Base-by-base conservation (phyloP, 306 rosid species). In the Prunus campanulata region DNA sequence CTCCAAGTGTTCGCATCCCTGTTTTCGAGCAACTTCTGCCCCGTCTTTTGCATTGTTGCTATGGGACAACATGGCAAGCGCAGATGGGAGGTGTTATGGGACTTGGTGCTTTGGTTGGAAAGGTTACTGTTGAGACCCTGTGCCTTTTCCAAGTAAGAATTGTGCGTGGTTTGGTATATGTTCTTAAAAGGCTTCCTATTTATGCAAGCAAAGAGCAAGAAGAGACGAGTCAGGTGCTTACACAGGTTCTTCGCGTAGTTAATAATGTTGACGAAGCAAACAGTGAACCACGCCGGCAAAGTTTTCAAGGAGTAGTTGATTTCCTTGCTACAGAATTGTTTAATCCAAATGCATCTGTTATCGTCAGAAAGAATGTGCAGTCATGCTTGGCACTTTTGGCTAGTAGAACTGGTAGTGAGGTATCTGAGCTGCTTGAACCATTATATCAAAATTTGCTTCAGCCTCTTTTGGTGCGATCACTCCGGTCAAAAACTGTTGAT, bases 31-130 rank as follows among this genome's bases (percentile, higher is more conserved):
- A 92, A 83, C 91, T 96, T 51, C 83, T 96, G 83, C 93, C 99
- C 69, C 99, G 97, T 27, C 96, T 96, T 80, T 88, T 96, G 84
- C 99, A 96, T 77, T 96, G 97, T 86, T 96, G 99, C 84, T 96
- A 92, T 80, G 99, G 98, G 51, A 91, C 88, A 78, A 88, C 92
- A 22, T 96, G 99, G 97, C 99, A 96, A 88, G 93, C 97, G 18
- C 99, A 92, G 77, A 91, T 96, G 87, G 99, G 99, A 52, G 99
- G 99, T 39, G 98, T 96, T 71, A 88, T 92, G 90, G 99, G 99
- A 78, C 93, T 96, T 70, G 98, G 99, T 81, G 99, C 98, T 57
- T 80, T 96, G 84, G 98, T 96, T 76, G 99, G 98, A 76, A 96
- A 92, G 88, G 99, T 96, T 79, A 96, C 98, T 72, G 93, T 92